phyloP scores from a whole-genome alignment of 164 flowering plant species.

The Tetracentron sinense region DNA sequence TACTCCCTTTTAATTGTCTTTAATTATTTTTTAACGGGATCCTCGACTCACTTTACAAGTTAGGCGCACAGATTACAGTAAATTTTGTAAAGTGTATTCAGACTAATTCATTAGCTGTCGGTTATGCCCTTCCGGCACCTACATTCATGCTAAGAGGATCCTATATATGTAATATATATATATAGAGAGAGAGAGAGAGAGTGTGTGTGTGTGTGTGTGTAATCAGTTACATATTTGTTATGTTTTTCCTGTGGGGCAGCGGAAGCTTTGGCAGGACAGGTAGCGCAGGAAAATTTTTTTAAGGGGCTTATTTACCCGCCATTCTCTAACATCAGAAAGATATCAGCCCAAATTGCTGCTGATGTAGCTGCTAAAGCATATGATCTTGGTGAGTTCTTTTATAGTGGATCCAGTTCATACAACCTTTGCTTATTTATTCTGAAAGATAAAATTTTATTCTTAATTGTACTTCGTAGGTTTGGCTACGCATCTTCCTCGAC shows the following conservation, averaged over 20 bases:
- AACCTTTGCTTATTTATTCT: neutral
- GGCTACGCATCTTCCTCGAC: slow-evolving; percentile 82
- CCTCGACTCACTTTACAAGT: too few relatives aligned
- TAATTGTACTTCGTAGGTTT: slow-evolving; percentile 36
- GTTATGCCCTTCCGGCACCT: neutral
- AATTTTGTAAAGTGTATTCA: neutral
- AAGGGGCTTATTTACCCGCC: slow-evolving; percentile 85
- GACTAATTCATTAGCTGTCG: neutral
- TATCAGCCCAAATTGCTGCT: slow-evolving; percentile 92
- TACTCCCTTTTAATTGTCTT: too few relatives aligned
- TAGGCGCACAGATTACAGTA: neutral
- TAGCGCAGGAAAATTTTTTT: slow-evolving; percentile 57
- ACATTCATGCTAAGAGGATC: neutral
- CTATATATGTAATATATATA: too few relatives aligned
- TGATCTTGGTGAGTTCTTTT: slow-evolving; percentile 67
- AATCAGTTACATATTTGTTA: neutral
- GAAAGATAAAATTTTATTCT: neutral
- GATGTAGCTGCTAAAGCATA: slow-evolving; percentile 89
- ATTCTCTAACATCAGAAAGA: slow-evolving; percentile 72
- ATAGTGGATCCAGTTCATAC: neutral
- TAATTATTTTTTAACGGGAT: too few relatives aligned
- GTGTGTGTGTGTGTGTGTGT: too few relatives aligned
- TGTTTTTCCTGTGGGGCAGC: slow-evolving; percentile 37
- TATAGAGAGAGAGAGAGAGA: too few relatives aligned
- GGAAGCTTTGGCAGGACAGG: slow-evolving; percentile 82